These are phyloP conservation scores for Acaromyces ingoldii DNA, from an alignment of 1,284 basidiomycete genomes.

Conservation along the genomic window DNA sequence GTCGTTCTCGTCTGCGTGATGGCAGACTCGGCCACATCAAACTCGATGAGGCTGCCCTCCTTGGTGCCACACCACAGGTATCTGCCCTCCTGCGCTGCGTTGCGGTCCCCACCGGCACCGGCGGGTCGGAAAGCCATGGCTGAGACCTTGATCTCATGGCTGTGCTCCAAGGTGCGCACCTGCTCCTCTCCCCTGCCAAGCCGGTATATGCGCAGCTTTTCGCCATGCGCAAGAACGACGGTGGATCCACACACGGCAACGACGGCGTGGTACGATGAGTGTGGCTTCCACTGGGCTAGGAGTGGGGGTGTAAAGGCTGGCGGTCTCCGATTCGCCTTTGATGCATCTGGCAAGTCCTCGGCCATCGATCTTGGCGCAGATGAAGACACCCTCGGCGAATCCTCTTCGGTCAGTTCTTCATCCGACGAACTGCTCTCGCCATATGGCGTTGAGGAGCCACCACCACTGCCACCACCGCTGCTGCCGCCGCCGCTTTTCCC, in stretches of 20 bases:
- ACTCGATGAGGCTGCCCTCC: constrained; percentile 39
- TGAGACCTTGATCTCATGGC: constrained; percentile 31
- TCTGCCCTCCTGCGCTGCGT: constrained; percentile 15
- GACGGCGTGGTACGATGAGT: constrained; percentile 8
- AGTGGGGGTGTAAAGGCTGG: constrained; percentile 4
- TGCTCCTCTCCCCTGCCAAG: constrained; percentile 29
- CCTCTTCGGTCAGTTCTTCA: too few species aligned
- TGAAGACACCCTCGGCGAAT: too few species aligned
- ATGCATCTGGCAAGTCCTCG: constrained; percentile 9
- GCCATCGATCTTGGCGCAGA: too few species aligned
- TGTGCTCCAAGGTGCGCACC: constrained; percentile 22
- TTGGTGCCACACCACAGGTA: constrained; percentile 46
- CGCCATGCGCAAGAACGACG: constrained; percentile 27
- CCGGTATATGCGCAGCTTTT: constrained; percentile 36
- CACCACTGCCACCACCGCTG: too few species aligned
- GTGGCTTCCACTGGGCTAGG: constrained; percentile 1
- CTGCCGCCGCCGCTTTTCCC: too few species aligned
- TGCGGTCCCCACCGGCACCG: not conserved
- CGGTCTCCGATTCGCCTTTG: constrained; percentile 11
- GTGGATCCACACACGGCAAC: constrained; percentile 29
- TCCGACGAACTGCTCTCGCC: too few species aligned
- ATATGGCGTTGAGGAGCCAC: too few species aligned
- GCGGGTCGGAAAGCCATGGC: constrained; percentile 24
- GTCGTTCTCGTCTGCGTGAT: constrained; percentile 23
- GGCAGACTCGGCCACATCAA: constrained; percentile 30